A percentile compares a stretch with the other conserved stretches of the same genome.
Conservation (phyloP, 768 basidiomycete genomes). For the Phlebiopsis gigantea region DNA sequence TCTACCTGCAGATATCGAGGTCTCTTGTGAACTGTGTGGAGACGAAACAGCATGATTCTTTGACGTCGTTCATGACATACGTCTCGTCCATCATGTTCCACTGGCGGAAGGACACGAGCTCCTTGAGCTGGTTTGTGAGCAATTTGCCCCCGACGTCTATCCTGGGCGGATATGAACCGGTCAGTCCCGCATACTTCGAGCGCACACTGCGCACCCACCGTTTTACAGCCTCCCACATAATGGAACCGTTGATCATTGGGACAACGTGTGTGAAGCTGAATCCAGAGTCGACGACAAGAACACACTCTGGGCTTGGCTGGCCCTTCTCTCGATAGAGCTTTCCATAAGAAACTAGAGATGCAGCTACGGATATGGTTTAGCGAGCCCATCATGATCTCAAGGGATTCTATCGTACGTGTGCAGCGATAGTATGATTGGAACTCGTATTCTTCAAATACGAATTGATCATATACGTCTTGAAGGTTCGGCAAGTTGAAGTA, state of each 20-base stretch:
- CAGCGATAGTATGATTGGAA: slow-evolving; percentile 78
- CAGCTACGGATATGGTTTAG: slow-evolving; percentile 64
- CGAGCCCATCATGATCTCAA: slow-evolving; percentile 7
- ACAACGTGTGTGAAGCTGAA: slow-evolving; percentile 94
- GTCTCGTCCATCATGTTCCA: slow-evolving; percentile 99
- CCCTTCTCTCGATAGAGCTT: slow-evolving; percentile 52
- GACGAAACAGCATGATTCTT: slow-evolving; percentile 88
- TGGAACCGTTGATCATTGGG: slow-evolving; percentile 68
- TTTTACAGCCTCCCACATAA: slow-evolving; percentile 79
- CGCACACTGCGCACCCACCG: too few species aligned
- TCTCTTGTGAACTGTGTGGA: slow-evolving; percentile 67
- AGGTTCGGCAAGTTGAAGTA: slow-evolving; percentile 92
- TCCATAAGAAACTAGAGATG: slow-evolving; percentile 73
- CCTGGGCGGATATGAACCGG: slow-evolving; percentile 40
- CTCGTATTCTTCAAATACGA: slow-evolving; percentile 96
- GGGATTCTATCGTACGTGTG: slow-evolving; percentile 54
- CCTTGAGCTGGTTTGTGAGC: slow-evolving; percentile 91
- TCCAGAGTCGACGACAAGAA: slow-evolving; percentile 81
- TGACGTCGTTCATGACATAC: slow-evolving; percentile 87
- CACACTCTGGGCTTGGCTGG: slow-evolving; percentile 64
- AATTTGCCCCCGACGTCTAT: slow-evolving; percentile 95
- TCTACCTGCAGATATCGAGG: slow-evolving; percentile 75
- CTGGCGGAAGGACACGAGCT: slow-evolving; percentile 89
- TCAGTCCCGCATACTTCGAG: too few species aligned
- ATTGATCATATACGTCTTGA: slow-evolving; percentile 90